A percentile compares a stretch with the other conserved stretches of the same genome.
Conservation (phyloP, 2,329 filamentous ascomycete genomes). For the Aspergillus hortae region DNA sequence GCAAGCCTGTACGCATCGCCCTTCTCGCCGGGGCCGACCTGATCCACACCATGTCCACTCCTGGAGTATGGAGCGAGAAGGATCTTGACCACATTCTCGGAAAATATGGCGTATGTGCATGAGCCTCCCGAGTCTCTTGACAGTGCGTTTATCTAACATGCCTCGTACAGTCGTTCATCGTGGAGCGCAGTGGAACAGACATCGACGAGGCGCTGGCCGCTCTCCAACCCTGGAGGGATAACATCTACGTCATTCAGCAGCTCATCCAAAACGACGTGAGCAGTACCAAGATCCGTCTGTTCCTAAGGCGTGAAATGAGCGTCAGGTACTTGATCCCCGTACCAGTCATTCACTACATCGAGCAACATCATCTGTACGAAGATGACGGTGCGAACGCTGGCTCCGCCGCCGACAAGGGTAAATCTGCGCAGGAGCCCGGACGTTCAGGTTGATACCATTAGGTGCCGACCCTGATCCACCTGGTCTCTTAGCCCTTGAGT, state of each 20-base stretch:
- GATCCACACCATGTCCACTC: constrained; percentile 68
- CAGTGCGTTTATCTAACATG: constrained; percentile 3
- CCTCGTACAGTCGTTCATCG: constrained; percentile 60
- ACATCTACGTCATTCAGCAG: constrained; percentile 84
- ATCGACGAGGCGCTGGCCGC: constrained; percentile 83
- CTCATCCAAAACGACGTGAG: constrained; percentile 83
- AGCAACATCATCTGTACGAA: constrained; percentile 62
- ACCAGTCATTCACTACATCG: constrained; percentile 71
- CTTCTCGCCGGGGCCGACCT: constrained; percentile 77
- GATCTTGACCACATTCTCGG: constrained; percentile 87
- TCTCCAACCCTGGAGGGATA: constrained; percentile 76
- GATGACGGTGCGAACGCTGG: constrained; percentile 40
- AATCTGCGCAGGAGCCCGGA: constrained; percentile 24
- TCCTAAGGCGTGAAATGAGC: constrained; percentile 75
- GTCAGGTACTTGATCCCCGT: constrained; percentile 74
- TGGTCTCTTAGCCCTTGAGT: background rate
- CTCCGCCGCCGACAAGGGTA: constrained; percentile 32
- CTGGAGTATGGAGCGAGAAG: constrained; percentile 73
- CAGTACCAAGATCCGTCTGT: constrained; percentile 76
- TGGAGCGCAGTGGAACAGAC: constrained; percentile 85
- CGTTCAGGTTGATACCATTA: constrained; percentile 22
- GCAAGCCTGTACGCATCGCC: constrained; percentile 68
- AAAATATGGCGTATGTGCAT: constrained; percentile 61
- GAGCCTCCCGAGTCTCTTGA: background rate
- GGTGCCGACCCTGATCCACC: background rate